Evolutionary conservation across 2,329 filamentous ascomycete genomes (phyloP).

Genomic region (Aspergillus sp.): DNA sequence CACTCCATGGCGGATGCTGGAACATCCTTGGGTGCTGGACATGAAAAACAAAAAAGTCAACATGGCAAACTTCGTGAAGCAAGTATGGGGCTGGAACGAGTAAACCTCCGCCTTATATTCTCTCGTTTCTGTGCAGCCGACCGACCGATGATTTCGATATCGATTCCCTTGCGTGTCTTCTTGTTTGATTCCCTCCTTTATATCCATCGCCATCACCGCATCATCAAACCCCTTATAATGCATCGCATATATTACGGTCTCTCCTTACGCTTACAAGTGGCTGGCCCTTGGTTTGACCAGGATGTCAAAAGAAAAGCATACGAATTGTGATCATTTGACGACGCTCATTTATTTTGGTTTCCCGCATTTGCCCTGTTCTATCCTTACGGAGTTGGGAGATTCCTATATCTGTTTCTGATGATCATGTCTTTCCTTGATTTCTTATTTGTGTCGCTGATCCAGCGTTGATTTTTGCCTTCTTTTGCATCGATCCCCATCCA

Average conservation of each 20-base stretch:
- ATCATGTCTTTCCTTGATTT: slow-evolving; percentile 18
- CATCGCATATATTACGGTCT: slow-evolving; percentile 22
- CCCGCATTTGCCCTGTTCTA: slow-evolving; percentile 16
- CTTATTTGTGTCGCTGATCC: slow-evolving; percentile 7
- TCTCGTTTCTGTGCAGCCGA: slow-evolving; percentile 4
- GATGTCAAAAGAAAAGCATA: slow-evolving; percentile 26
- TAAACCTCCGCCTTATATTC: slow-evolving; percentile 28
- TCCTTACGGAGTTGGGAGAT: slow-evolving; percentile 21
- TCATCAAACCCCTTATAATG: slow-evolving; percentile 13
- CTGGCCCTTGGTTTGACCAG: slow-evolving; percentile 28
- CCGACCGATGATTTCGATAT: slow-evolving; percentile 4
- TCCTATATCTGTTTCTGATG: slow-evolving; percentile 13
- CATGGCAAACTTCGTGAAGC: slow-evolving; percentile 89
- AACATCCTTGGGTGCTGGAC: slow-evolving; percentile 98
- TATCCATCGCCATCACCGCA: slow-evolving; percentile 1
- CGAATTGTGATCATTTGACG: slow-evolving; percentile 24
- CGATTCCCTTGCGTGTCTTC: not conserved
- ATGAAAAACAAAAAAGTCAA: slow-evolving; percentile 96
- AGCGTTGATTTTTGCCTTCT: slow-evolving; percentile 4
- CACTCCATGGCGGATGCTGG: slow-evolving; percentile 97
- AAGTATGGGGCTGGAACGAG: slow-evolving; percentile 96
- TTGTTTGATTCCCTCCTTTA: not conserved
- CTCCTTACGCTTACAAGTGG: slow-evolving; percentile 26
- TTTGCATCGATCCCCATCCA: slow-evolving; percentile 11
- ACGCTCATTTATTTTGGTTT: slow-evolving; percentile 19